Evolutionary conservation across 371 early-diverging fungal species (phyloP).

Genomic region (Basidiobolus meristosporus): DNA sequence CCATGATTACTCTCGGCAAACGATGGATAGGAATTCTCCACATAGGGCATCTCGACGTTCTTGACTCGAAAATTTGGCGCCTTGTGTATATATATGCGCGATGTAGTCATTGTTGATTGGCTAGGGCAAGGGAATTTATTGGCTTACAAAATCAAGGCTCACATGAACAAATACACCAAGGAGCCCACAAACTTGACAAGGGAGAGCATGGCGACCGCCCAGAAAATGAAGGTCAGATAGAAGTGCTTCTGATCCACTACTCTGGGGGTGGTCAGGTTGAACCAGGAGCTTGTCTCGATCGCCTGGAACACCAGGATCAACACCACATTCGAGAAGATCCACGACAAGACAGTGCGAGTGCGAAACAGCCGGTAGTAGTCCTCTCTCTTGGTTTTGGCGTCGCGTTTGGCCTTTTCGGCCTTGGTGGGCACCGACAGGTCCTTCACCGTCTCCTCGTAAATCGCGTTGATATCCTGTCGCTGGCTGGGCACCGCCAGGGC

Average conservation of each 20-base stretch:
- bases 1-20: too few relatives aligned
- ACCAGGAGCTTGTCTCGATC: constrained; percentile 6
- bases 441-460: constrained; percentile 40
- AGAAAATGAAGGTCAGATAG: constrained; percentile 50
- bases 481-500: constrained; percentile 15
- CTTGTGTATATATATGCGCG: too few relatives aligned
- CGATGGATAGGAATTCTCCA: too few relatives aligned
- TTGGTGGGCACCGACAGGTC: constrained; percentile 16
- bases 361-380: constrained; percentile 76
- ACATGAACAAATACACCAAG: constrained; percentile 37
- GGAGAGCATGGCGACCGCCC: constrained; percentile 56
- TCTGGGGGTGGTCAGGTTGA: too few relatives aligned
- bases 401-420: constrained; percentile 26
- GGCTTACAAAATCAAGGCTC: too few relatives aligned
- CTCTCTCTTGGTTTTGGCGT: constrained; percentile 57
- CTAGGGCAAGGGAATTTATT: too few relatives aligned
- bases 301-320: constrained; percentile 38
- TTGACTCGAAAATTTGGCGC: too few relatives aligned
- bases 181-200: constrained; percentile 57
- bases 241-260: too few relatives aligned
- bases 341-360: constrained; percentile 55
- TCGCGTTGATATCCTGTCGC: constrained; percentile 20
- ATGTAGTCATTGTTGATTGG: too few relatives aligned
- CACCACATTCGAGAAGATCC: constrained; percentile 63
- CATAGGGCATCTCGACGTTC: too few relatives aligned